Base-by-base conservation (phyloP, 139 green algal species). In the Chlamydomonas schloesseri region DNA sequence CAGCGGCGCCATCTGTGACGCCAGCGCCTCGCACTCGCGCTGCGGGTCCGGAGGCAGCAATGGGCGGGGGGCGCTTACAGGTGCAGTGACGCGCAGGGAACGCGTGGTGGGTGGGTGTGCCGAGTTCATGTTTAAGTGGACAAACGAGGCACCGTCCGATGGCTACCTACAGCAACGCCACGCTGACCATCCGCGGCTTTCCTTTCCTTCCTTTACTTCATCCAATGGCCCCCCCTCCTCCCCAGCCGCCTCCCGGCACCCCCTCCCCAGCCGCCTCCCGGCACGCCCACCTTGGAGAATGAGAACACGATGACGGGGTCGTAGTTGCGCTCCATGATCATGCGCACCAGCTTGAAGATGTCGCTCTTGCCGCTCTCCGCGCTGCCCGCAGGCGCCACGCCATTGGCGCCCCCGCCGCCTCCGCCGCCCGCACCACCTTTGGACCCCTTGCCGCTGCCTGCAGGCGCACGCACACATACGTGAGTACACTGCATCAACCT, bases 251-350 rank as follows among this genome's bases (percentile, higher is more conserved):
- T n/a, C n/a, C n/a, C n/a, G n/a, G n/a, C n/a, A n/a, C n/a, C n/a
- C n/a, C n/a, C n/a, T n/a, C n/a, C n/a, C n/a, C n/a, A n/a, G n/a
- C n/a, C n/a, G n/a, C n/a, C n/a, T n/a, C n/a, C n/a, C n/a, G n/a
- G n/a, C n/a, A n/a, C n/a, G n/a, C n/a, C n/a, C n/a, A 82, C 92
- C 91, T 91, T 93, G 50, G 55, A 89, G 87, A 99, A 99, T 90
- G 86, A 94, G 87, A 99, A 99, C 9, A 99, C 93, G 70, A 99
- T 99, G 50, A 97, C 88, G 13, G 97, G 97, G 88, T 99, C 96
- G 70, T 95, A 98, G 88, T 96, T 93, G 9, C 94, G 82, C 69
- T 95, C 88, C 86, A 98, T 95, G 50, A 98, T 91, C 96, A 98
- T 99, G 37, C 90, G 89, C 65, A 99, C 94, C 47, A 99, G 91